A percentile compares a stretch with the other conserved stretches of the same genome.
phyloP scores from a whole-genome alignment of 1,284 basidiomycete genomes.

The Athelia sp. region DNA sequence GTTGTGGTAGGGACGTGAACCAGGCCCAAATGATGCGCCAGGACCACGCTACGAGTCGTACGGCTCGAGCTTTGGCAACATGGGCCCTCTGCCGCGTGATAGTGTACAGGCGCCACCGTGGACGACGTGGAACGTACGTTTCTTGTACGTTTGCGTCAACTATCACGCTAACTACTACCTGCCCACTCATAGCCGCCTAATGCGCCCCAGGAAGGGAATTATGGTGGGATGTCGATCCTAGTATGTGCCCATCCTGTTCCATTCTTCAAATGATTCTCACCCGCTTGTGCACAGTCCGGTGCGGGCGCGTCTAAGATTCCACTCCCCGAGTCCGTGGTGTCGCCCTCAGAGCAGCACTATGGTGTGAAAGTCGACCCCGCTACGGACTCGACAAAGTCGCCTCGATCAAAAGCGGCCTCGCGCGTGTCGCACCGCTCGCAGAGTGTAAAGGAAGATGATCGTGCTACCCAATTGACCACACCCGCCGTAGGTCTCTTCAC shows the following conservation, averaged over 20 bases:
- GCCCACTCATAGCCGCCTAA: background rate
- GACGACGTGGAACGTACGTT: conserved; percentile 35
- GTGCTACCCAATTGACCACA: conserved; percentile 7
- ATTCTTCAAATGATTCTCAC: too few relatives aligned
- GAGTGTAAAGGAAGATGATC: conserved; percentile 7
- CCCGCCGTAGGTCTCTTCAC: conserved; percentile 3
- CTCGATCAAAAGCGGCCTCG: conserved; percentile 31
- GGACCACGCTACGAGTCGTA: conserved; percentile 68
- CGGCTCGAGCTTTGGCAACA: conserved; percentile 72
- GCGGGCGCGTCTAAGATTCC: conserved; percentile 32
- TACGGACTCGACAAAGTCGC: conserved; percentile 34
- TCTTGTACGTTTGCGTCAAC: background rate
- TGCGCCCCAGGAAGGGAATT: background rate
- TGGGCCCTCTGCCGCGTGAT: conserved; percentile 59
- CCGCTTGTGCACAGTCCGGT: conserved; percentile 26
- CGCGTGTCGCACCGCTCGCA: conserved; percentile 9
- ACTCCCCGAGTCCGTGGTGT: conserved; percentile 46
- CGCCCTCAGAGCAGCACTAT: conserved; percentile 36
- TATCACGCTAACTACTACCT: background rate
- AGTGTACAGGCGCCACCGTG: conserved; percentile 35
- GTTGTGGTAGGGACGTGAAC: conserved; percentile 37
- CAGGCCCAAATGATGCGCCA: conserved; percentile 59
- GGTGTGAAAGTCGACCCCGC: conserved; percentile 36
- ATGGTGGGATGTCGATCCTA: background rate
- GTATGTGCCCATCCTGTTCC: conserved; percentile 10